Evolutionary conservation across 2,329 filamentous ascomycete species (phyloP), one percentile per base, ranked within the genome.

Genomic region (Phialophora tarda): DNA sequence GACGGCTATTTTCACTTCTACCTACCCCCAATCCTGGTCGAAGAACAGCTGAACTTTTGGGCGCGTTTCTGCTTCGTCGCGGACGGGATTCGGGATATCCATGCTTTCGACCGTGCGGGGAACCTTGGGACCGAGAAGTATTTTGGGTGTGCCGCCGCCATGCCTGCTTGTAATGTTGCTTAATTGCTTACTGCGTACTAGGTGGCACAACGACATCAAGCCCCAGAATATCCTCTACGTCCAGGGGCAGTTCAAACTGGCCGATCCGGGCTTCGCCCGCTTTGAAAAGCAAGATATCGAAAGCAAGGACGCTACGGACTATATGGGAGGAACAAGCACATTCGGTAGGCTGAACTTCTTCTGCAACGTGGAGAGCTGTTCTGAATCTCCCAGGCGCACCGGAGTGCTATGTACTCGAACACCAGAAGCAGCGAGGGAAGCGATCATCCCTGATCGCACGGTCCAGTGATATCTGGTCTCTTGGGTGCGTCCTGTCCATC

Each of bases 391-490:
- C 32, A 67, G 64, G 66, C 17, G 66, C 61, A 12, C 67, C 65
- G 32, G 67, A 65, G 44, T 48, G 55, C 41, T 30, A 62, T 5
- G 14, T 38, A n/a, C 23, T 47, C 34, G 50, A 48, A 50, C 23
- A 21, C 60, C 54, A 14, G 64, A 30, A 53, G 47, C 17, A 21
- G 17, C 17, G 38, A n/a, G 38, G 17, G 38, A 44, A 44, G 38
- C 38, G 38, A 44, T n/a, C 38, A 3, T 24, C 60, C 17, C 48
- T 28, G 10, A 71, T 77, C 1, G 64, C 69, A n/a, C 77, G 77
- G 62, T 71, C 67, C 1, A 79, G 77, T 8, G 80, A 82, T 54
- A 76, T 74, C 0, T 82, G 80, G 80, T 80, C 79, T 2, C 66
- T 78, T 7, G 77, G 76, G 0, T 81, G 79, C 50, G 77, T 81